These are phyloP conservation scores for Gossypium gossypioides DNA, from an alignment of 441 rosid genomes.

Conservation along the genomic window DNA sequence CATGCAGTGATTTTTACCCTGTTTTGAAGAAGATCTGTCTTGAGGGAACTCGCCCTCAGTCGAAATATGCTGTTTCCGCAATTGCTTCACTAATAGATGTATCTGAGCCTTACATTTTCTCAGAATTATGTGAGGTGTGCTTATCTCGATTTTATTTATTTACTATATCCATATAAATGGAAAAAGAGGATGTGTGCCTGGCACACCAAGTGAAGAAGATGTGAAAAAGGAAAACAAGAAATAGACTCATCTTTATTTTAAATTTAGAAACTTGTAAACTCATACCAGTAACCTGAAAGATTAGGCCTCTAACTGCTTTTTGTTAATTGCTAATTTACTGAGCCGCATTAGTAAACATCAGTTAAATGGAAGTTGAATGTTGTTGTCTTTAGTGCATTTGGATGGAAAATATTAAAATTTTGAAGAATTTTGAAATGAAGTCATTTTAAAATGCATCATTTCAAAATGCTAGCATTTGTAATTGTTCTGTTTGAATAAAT, in stretches of 20 bases:
- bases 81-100: constrained; percentile 56
- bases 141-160: constrained; percentile 7
- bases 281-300: not conserved
- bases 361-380: not conserved
- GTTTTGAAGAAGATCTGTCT: constrained; percentile 55
- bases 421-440: not conserved
- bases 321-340: not conserved
- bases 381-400: constrained; percentile 1
- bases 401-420: not conserved
- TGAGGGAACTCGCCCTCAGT: constrained; percentile 74
- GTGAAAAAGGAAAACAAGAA: not conserved
- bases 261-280: not conserved
- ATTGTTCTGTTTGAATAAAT: not conserved
- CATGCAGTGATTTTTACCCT: constrained; percentile 57
- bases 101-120: constrained; percentile 41
- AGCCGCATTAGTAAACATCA: not conserved
- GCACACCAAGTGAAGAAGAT: not conserved
- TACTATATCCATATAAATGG: not conserved
- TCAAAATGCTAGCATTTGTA: not conserved
- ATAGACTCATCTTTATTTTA: not conserved
- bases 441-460: constrained; percentile 3
- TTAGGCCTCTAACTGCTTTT: not conserved
- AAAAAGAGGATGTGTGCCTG: not conserved
- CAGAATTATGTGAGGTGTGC: constrained; percentile 67
- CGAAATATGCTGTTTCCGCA: constrained; percentile 82